phyloP scores from a whole-genome alignment of 2,329 filamentous ascomycete species.

The Pseudogymnoascus sp. region DNA sequence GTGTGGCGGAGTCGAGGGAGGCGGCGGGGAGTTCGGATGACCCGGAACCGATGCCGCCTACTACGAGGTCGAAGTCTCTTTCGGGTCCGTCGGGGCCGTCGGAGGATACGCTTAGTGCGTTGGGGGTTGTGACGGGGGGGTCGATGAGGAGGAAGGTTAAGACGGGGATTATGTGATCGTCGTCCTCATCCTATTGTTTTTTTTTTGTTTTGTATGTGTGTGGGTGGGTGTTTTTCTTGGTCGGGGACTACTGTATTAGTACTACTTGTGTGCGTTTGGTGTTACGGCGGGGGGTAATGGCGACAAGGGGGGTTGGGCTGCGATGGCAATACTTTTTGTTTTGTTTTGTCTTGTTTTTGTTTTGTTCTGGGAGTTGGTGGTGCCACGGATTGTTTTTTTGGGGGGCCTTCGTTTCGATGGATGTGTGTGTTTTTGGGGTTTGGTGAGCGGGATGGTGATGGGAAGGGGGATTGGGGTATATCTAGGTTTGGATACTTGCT shows the following conservation, averaged over 20 bases:
- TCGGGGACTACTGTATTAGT: not conserved
- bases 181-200: not conserved
- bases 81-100: not conserved
- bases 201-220: too few species aligned
- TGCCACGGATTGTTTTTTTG: not conserved
- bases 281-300: not conserved
- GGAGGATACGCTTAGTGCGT: not conserved
- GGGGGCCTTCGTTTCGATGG: not conserved
- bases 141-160: conserved; percentile 8
- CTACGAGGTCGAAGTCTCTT: not conserved
- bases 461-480: not conserved
- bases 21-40: not conserved
- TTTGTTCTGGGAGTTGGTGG: not conserved
- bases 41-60: not conserved
- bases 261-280: not conserved
- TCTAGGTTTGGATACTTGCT: not conserved
- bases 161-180: not conserved
- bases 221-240: not conserved
- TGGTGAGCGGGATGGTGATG: not conserved
- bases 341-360: not conserved
- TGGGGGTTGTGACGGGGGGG: not conserved
- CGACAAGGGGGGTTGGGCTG: not conserved
- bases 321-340: not conserved
- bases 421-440: not conserved
- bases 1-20: not conserved